These are phyloP conservation scores for Solanum rostratum DNA, from an alignment of 257 asterid species.

Conservation along the genomic window DNA sequence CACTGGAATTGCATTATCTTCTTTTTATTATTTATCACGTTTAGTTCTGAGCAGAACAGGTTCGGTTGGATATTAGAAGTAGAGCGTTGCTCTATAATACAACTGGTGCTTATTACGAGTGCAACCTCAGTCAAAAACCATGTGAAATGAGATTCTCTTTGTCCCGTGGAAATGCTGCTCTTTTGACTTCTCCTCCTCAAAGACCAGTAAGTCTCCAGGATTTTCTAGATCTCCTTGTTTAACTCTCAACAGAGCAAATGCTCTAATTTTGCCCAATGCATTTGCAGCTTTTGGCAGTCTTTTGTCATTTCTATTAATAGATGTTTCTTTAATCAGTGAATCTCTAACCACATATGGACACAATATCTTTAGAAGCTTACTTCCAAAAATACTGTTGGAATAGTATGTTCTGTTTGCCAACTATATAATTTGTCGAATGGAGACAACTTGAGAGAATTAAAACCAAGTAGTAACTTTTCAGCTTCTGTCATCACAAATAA, in stretches of 20 bases:
- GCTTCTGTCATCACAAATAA: neutral
- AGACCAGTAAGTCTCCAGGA: constrained; percentile 36
- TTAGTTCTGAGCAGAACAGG: constrained; percentile 32
- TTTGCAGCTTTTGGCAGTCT: neutral
- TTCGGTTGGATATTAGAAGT: constrained; percentile 27
- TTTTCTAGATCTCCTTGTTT: neutral
- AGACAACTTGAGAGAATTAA: neutral
- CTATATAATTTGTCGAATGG: neutral
- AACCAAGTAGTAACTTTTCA: neutral
- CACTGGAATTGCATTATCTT: neutral
- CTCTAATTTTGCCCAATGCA: neutral
- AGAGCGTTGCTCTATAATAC: constrained; percentile 44
- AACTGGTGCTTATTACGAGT: constrained; percentile 45
- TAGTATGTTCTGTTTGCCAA: neutral
- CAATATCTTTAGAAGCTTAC: neutral
- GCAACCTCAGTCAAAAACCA: constrained; percentile 32
- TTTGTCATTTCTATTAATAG: neutral
- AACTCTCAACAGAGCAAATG: neutral
- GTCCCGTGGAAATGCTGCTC: constrained; percentile 40
- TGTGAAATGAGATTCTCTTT: constrained; percentile 38
- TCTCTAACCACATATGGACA: neutral
- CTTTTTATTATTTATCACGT: neutral
- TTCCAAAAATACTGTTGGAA: neutral
- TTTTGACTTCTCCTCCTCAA: constrained; percentile 57
- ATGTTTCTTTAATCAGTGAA: neutral